A percentile compares a stretch with the other conserved stretches of the same genome.
Evolutionary conservation across 345 rosid species (phyloP).

Genomic region (Triadica sebifera): DNA sequence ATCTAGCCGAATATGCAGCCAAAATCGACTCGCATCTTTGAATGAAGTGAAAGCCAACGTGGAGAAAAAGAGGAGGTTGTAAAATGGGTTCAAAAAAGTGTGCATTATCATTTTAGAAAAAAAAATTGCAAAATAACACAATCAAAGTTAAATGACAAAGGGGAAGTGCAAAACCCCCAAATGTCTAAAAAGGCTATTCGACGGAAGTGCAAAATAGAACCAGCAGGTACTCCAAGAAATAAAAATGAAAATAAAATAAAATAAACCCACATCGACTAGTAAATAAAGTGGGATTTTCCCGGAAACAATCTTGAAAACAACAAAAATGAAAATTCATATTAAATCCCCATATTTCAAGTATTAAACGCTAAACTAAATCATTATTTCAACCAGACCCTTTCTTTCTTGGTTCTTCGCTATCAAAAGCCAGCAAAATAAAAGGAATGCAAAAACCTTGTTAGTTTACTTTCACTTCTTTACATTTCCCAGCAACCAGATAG

Average conservation of each 20-base stretch:
- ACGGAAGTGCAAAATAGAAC: not conserved
- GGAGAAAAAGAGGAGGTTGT: too few species aligned
- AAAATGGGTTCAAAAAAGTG: too few species aligned
- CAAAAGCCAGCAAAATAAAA: not conserved
- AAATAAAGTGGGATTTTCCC: not conserved
- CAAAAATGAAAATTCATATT: not conserved
- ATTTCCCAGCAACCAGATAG: conserved; percentile 4
- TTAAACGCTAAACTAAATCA: not conserved
- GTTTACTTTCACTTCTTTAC: not conserved
- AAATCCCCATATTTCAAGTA: not conserved
- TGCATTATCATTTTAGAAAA: too few species aligned
- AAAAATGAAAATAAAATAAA: not conserved
- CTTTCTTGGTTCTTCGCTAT: not conserved
- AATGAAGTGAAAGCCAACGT: too few species aligned
- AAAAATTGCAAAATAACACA: too few species aligned
- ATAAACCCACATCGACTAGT: not conserved
- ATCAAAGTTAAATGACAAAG: too few species aligned
- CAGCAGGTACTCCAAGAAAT: not conserved
- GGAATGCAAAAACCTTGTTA: not conserved
- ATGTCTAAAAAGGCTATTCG: not conserved
- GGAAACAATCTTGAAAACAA: not conserved
- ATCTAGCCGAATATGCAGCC: too few species aligned
- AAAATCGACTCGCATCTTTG: too few species aligned
- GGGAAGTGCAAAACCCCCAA: not conserved
- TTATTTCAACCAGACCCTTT: not conserved